Evolutionary conservation across 345 rosid species (phyloP), one percentile per base, ranked within the genome.

Genomic region (Bruguiera sexangula): DNA sequence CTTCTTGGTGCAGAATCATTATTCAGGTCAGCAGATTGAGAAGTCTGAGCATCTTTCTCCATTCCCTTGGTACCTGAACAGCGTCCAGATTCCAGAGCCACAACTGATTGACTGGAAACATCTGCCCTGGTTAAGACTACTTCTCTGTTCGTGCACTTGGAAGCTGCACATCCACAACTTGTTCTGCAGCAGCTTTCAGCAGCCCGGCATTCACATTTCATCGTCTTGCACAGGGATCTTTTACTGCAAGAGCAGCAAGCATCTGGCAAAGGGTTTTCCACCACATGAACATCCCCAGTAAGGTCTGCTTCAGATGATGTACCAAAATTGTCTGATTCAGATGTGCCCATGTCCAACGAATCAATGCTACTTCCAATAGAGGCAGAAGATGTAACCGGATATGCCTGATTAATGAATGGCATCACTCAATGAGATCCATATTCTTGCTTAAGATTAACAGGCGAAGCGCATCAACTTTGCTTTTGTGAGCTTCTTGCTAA

Each of bases 361-460:
- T 52, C 60, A 59, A 73, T 64, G 67, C 73, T 82, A 62, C 79
- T 79, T 66, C 79, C 89, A 69, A 19, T 48, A 31, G 87, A 82
- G 69, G 71, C 29, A 39, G 88, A 85, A 67, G 79, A 74, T 70
- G 79, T 82, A 69, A 66, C 75, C 24, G 53, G 71, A 66, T 75
- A 83, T 15, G 60, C 82, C 90, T 89, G 82, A 69, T 73, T 30
- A 74, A 69, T 54, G 76, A 72, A 67, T 18, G 7, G 19, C 60
- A 70, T 18, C 15, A 57, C 70, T 59, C 16, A 68, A 62, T 54
- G 52, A 75, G 67, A 54, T 67, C 36, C 54, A 29, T 11, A 32
- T 57, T 32, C 59, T 9, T 58, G 24, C 60, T 60, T n/a, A 21
- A 29, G 21, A 64, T 30, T 37, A 54, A 64, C 31, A 46, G 43